Evolutionary conservation across 163 green algal species (phyloP).

Genomic region (Chloroidium sp.): DNA sequence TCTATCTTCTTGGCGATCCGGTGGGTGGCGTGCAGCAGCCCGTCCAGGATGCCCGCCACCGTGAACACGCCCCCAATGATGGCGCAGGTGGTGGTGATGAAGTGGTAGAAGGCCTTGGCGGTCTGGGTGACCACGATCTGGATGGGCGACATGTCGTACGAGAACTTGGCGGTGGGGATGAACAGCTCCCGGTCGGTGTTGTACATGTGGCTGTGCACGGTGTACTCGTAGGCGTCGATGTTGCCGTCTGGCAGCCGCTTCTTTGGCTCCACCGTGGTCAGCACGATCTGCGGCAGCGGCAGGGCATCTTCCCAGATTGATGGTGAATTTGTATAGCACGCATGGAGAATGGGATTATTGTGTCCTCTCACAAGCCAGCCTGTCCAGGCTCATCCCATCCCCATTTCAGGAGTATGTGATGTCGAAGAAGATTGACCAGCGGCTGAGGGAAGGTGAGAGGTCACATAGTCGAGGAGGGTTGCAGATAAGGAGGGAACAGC

Average conservation of each 20-base stretch:
- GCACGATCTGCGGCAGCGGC: slow-evolving; percentile 54
- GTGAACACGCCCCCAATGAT: slow-evolving; percentile 96
- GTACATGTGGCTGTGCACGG: slow-evolving; percentile 80
- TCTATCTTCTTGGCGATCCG: slow-evolving; percentile 73
- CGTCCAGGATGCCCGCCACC: slow-evolving; percentile 91
- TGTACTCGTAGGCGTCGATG: slow-evolving; percentile 92
- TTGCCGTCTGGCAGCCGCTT: slow-evolving; percentile 12
- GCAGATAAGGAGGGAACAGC: too few relatives aligned
- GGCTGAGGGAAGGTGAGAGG: too few relatives aligned
- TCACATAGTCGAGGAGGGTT: too few relatives aligned
- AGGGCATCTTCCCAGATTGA: background rate
- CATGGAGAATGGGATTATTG: too few relatives aligned
- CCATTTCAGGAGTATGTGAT: too few relatives aligned
- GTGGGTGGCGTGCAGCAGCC: slow-evolving; percentile 61
- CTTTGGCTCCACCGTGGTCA: slow-evolving; percentile 68
- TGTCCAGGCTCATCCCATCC: background rate
- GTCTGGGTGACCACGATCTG: slow-evolving; percentile 74
- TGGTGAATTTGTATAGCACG: background rate
- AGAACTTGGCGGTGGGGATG: slow-evolving; percentile 75
- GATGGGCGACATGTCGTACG: slow-evolving; percentile 80
- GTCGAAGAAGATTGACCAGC: too few relatives aligned
- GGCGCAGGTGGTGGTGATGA: slow-evolving; percentile 88
- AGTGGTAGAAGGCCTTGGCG: slow-evolving; percentile 69
- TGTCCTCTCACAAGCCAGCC: background rate
- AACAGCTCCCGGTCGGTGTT: slow-evolving; percentile 33